These are phyloP conservation scores for Aechmea fasciata DNA, from an alignment of 176 grass and related monocot species.

Conservation along the genomic window DNA sequence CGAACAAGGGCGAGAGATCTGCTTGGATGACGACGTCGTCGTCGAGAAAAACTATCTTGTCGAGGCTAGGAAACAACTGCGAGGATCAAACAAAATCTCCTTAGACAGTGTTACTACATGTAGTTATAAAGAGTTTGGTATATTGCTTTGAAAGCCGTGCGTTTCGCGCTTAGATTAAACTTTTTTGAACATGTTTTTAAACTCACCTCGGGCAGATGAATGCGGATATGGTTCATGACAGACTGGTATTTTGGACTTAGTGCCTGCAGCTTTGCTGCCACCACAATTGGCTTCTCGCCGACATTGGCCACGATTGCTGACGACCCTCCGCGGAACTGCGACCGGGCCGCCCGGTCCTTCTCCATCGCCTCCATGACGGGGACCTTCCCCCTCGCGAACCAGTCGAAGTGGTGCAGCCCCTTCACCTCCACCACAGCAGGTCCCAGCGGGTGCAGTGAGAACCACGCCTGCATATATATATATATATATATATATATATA, in stretches of 20 bases:
- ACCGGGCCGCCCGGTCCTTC: conserved; percentile 38
- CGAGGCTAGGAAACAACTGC: conserved; percentile 82
- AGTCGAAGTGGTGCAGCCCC: conserved; percentile 90
- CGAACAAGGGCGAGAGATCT: conserved; percentile 62
- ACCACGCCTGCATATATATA: conserved; percentile 47
- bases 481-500: too few relatives aligned
- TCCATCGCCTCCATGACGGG: conserved; percentile 65
- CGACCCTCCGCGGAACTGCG: conserved; percentile 23
- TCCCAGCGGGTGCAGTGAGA: conserved; percentile 49
- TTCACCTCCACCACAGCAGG: conserved; percentile 77
- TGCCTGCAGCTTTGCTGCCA: conserved; percentile 35
- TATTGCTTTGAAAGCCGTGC: too few relatives aligned
- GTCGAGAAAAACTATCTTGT: conserved; percentile 60
- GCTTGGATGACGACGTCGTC: conserved; percentile 78
- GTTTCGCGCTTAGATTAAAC: too few relatives aligned
- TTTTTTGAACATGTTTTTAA: too few relatives aligned
- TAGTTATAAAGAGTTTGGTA: background rate
- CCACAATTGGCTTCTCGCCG: conserved; percentile 19
- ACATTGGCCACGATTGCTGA: conserved; percentile 14
- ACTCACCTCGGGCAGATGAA: conserved; percentile 89
- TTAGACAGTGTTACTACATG: background rate
- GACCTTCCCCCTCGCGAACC: conserved; percentile 28
- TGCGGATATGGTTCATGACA: conserved; percentile 69
- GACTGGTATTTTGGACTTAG: conserved; percentile 63
- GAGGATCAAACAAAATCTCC: background rate